These are phyloP conservation scores for Phytophthora nicotianae DNA, from an alignment of 352 stramenopile genomes.

Conservation along the genomic window DNA sequence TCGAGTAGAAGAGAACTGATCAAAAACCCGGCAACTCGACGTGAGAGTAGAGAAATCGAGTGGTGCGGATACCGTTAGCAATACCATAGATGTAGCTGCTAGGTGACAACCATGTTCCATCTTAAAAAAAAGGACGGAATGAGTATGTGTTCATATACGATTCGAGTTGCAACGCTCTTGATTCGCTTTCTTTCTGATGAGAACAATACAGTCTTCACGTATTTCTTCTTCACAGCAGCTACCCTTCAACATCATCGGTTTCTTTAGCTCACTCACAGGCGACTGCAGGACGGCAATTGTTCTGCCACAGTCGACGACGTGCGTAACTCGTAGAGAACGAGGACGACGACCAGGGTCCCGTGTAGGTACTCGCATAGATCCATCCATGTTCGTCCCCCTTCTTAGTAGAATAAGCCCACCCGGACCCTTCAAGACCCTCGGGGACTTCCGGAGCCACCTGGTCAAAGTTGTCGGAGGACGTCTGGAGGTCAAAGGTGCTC, in stretches of 20 bases:
- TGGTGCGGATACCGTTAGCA: no score
- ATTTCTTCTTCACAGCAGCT: not conserved
- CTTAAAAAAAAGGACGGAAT: no score
- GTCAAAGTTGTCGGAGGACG: slow-evolving; percentile 70
- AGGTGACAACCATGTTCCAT: no score
- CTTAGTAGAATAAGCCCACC: slow-evolving; percentile 71
- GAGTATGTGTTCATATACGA: no score
- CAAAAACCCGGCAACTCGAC: no score
- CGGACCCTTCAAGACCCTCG: slow-evolving; percentile 51
- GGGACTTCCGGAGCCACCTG: slow-evolving; percentile 64
- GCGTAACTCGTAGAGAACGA: slow-evolving; percentile 38
- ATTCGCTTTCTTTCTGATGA: not conserved
- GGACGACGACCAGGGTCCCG: slow-evolving; percentile 57
- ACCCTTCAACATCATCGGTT: not conserved
- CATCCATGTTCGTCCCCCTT: slow-evolving; percentile 73
- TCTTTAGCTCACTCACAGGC: slow-evolving; percentile 41
- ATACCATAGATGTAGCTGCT: no score
- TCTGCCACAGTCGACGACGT: slow-evolving; percentile 74
- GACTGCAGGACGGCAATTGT: slow-evolving; percentile 61
- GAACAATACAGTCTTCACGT: not conserved
- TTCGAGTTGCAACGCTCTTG: no score
- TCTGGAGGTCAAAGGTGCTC: slow-evolving; percentile 60
- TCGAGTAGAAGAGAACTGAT: no score
- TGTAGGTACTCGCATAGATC: slow-evolving; percentile 71
- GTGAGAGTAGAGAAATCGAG: no score